Base-by-base conservation (phyloP, 2,329 filamentous ascomycete species). In the Trichophyton benhamiae region DNA sequence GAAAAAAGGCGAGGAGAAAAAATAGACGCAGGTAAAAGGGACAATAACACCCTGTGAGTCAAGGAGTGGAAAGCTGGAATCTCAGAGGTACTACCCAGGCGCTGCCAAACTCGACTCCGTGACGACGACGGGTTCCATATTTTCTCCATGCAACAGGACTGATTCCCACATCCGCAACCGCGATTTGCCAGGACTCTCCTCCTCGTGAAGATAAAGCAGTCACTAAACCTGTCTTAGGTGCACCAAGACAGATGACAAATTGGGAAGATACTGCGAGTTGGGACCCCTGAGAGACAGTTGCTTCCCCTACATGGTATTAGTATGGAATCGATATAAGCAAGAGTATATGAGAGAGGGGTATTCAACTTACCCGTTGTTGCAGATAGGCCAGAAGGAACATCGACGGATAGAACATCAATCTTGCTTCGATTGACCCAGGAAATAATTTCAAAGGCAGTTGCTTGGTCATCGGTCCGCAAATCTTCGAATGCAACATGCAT, bases 351-450 rank as follows among this genome's bases (percentile, higher is more conserved):
- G 20, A 3, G 17, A n/a, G 25, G 27, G n/a, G 22, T n/a, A n/a
- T 4, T 53, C n/a, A 13, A 46, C 70, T 82, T 82, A 68, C 90
- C 90, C 44, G 85, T 86, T 0, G 85, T 84, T 2, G 89, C 89
- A 65, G 92, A 90, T 58, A 96, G 84, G 3, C 94, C 94, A 0
- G 89, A 92, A 0, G 94, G 94, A 4, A 95, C 84, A 71, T 96
- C 92, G n/a, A 99, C 83, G 0, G 91, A 88, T 20, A 99, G 77
- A 2, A 94, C 87, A 62, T 87, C 85, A 0, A 90, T 86, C 65
- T 91, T 88, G 70, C 87, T 89, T 65, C 91, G 87, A 71, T 96
- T 97, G 2, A 90, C 87, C 91, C 91, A 97, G 65, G 91, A 87
- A 69, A 96, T 94, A 69, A 96, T 83, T 70, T 95, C 88, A 69